phyloP scores from a whole-genome alignment of 73 alveolate species.

The Durusdinium trenchii region DNA sequence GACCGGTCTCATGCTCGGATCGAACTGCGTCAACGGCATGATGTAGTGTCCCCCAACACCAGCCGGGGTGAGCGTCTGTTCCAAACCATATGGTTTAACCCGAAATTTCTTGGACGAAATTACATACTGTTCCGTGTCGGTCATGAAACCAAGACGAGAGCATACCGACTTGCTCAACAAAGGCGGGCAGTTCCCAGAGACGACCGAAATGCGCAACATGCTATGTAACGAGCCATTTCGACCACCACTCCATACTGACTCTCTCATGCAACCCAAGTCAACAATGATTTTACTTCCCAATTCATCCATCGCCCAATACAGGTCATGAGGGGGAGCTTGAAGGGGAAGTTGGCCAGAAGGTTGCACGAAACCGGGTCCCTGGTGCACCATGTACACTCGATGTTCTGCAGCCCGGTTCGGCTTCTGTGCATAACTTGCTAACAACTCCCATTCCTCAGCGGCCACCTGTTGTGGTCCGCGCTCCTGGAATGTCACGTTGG shows the following conservation, averaged over 20 bases:
- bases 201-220: not conserved
- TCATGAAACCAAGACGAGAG: not conserved
- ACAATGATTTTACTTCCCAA: not conserved
- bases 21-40: not conserved
- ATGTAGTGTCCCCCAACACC: constrained; percentile 7
- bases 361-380: not conserved
- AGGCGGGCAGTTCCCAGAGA: constrained; percentile 24
- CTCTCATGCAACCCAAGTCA: constrained; percentile 52
- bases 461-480: not conserved
- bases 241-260: not conserved
- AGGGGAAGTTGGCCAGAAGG: too few species aligned
- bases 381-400: not conserved
- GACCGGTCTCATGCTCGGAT: not conserved
- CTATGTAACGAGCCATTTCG: not conserved
- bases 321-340: not conserved
- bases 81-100: not conserved
- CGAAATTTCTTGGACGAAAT: not conserved
- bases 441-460: constrained; percentile 30
- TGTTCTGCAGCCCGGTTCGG: not conserved
- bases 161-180: not conserved
- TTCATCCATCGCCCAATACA: not conserved
- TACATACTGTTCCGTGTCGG: not conserved
- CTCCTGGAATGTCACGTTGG: not conserved
- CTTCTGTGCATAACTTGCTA: not conserved
- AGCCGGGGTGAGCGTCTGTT: not conserved